Base-by-base conservation (phyloP, 208 protist genomes). In the Borovskyia barvae region DNA sequence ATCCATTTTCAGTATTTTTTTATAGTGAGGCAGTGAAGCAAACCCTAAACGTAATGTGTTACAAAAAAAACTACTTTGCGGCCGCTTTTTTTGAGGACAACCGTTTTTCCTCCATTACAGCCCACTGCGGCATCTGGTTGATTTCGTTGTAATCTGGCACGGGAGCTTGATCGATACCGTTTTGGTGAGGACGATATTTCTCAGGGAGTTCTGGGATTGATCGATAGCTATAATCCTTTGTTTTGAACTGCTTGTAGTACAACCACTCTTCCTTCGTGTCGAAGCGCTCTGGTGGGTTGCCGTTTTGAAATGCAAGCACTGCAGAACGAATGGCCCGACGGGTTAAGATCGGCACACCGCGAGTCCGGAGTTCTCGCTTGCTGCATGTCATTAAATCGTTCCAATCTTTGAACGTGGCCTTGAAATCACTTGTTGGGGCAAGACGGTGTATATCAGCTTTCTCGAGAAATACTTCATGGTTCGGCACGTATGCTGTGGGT, bases 201-300 rank as follows among this genome's bases (percentile, higher is more conserved):
- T 96, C 87, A 14, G 90, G 87, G 5, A 96, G 64, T 58, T 96
- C 87, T 4, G 90, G 90, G 52, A 96, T 90, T 9, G 93, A 75
- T 28, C 87, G 77, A 58, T 96, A 91, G 65, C 84, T 93, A 49
- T 78, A 93, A 45, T 95, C 90, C 47, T 86, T 85, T 6, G 90
- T 95, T 67, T 95, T 93, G 54, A 95, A 95, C 36, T 95, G 90
- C 46, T 90, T 93, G 61, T 92, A 95, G 41, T 93, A 95, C 5
- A 95, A 59, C 85, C 90, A 93, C 46, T 95, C 90, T 40, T 93
- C 85, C 52, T 95, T 95, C 2, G 85, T 93, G 52, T 95, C 90
- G 60, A 87, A 95, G 19, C 78, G 79, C 48, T 93, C 83, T 19
- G 90, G 90, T 3, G 84, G 90, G 30, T 82, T 93, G 19, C 90